phyloP scores from a whole-genome alignment of 345 rosid species.

The Lepidium sativum region DNA sequence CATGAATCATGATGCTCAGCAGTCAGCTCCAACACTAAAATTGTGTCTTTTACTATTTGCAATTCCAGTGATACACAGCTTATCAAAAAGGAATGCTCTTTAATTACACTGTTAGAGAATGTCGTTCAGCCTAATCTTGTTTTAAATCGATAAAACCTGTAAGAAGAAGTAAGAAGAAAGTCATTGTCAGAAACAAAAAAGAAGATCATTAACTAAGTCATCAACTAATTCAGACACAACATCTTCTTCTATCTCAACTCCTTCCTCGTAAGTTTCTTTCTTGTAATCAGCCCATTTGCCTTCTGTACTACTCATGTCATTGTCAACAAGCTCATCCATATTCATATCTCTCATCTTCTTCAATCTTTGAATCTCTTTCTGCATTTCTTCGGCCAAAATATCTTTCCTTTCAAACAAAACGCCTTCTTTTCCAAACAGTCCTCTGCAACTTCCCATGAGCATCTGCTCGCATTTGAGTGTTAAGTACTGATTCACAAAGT shows the following conservation, averaged over 20 bases:
- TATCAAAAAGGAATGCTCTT: neutral
- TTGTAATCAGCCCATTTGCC: conserved; percentile 78
- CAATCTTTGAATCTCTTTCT: conserved; percentile 39
- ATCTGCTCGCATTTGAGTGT: conserved; percentile 26
- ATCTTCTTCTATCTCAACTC: conserved; percentile 47
- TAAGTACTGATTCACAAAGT: conserved; percentile 46
- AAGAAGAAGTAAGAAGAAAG: neutral
- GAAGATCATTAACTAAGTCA: conserved; percentile 56
- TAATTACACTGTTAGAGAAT: neutral
- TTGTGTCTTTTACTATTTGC: neutral
- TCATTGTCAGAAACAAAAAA: neutral
- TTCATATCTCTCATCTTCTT: conserved; percentile 47
- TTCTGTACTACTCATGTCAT: conserved; percentile 51
- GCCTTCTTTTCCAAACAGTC: conserved; percentile 33
- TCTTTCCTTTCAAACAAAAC: conserved; percentile 27
- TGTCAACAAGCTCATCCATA: conserved; percentile 79
- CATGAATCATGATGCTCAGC: neutral
- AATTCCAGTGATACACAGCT: neutral
- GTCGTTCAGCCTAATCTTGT: neutral
- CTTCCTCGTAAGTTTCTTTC: conserved; percentile 52
- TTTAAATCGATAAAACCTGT: neutral
- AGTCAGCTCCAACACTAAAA: neutral
- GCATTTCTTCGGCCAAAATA: conserved; percentile 49
- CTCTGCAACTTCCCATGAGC: conserved; percentile 30
- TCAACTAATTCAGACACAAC: conserved; percentile 59